Conservation (phyloP, 75 land plant genomes). For the Picea glauca region DNA sequence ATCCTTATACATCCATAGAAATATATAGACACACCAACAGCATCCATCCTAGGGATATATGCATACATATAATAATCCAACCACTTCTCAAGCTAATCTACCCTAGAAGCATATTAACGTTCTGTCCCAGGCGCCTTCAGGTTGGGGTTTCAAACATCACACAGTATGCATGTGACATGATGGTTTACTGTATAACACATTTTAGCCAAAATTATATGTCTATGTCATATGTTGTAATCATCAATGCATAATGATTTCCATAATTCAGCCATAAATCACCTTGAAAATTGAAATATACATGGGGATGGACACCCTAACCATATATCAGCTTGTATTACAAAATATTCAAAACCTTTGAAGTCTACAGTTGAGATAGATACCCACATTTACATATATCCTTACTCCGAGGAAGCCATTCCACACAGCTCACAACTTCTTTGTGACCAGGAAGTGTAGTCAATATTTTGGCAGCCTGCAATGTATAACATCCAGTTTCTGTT, state of each 20-base stretch:
- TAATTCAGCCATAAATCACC: neutral
- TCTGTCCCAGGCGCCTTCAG: neutral
- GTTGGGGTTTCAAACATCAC: neutral
- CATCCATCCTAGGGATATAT: neutral
- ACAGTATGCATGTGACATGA: neutral
- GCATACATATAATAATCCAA: neutral
- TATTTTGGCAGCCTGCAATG: slow-evolving; percentile 66
- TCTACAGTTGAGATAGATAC: slow-evolving; percentile 6
- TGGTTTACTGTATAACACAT: neutral
- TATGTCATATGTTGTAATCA: neutral
- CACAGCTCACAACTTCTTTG: slow-evolving; percentile 87
- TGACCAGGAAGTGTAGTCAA: slow-evolving; percentile 92
- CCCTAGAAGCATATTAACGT: neutral
- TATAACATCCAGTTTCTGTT: slow-evolving; percentile 1
- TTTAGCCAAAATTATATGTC: neutral
- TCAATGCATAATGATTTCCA: neutral
- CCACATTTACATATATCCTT: slow-evolving; percentile 52
- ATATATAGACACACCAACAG: too few species aligned
- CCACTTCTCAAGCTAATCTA: neutral
- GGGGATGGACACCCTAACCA: neutral
- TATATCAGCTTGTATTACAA: neutral
- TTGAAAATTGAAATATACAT: neutral
- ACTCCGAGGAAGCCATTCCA: slow-evolving; percentile 71
- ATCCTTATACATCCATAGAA: too few species aligned
- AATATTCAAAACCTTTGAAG: neutral